Conservation (phyloP, 2,329 filamentous ascomycete species). For the Verticillium albo-atrum region DNA sequence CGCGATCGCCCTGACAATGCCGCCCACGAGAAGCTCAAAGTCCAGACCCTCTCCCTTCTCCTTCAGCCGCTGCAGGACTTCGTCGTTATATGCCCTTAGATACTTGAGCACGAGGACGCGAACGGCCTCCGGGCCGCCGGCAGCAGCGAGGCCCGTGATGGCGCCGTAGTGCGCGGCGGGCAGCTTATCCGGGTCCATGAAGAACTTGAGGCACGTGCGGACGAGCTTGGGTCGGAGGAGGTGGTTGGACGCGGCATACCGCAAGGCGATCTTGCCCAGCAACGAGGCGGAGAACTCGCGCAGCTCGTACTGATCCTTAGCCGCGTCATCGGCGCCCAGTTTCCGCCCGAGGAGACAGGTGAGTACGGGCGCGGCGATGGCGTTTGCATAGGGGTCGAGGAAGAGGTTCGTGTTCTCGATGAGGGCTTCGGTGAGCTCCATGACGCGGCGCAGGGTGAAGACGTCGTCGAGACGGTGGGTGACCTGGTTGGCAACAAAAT, state of each 20-base stretch:
- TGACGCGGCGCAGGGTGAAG: constrained; percentile 85
- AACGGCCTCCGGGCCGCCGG: constrained; percentile 63
- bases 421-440: constrained; percentile 81
- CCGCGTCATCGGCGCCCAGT: constrained; percentile 56
- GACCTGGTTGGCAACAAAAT: constrained; percentile 93
- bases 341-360: constrained; percentile 87
- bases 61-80: constrained; percentile 48
- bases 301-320: constrained; percentile 68
- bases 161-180: constrained; percentile 86
- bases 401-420: constrained; percentile 81
- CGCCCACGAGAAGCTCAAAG: constrained; percentile 51
- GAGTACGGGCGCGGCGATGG: constrained; percentile 78
- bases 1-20: constrained; percentile 48
- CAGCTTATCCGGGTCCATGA: constrained; percentile 81
- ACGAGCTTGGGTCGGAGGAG: constrained; percentile 84
- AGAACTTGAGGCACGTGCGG: constrained; percentile 87
- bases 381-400: constrained; percentile 54
- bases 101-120: constrained; percentile 53
- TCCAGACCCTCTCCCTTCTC: constrained; percentile 49
- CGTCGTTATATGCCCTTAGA: constrained; percentile 48
- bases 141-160: constrained; percentile 71
- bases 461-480: constrained; percentile 89
- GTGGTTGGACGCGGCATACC: constrained; percentile 76
- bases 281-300: constrained; percentile 81
- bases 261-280: constrained; percentile 71